Evolutionary conservation across 2,329 filamentous ascomycete species (phyloP).

Genomic region (Juglanconis oblonga): DNA sequence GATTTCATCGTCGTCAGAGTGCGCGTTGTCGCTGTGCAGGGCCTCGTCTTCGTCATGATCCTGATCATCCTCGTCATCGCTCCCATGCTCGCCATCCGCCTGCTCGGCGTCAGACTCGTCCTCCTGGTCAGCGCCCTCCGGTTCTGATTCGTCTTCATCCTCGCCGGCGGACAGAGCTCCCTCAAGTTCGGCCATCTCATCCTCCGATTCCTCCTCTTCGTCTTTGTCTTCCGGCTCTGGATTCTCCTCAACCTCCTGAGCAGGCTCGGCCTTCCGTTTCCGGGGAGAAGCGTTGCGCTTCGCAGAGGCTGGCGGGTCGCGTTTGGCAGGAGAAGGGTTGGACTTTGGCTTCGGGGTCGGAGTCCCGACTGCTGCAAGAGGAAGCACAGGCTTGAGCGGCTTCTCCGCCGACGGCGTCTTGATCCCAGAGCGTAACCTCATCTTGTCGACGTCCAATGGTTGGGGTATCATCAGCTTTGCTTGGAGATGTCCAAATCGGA

Average conservation of each 20-base stretch:
- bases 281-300: conserved; percentile 28
- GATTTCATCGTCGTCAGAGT: conserved; percentile 30
- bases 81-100: conserved; percentile 36
- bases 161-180: conserved; percentile 56
- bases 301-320: background rate
- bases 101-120: conserved; percentile 30
- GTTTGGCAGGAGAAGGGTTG: conserved; percentile 1
- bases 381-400: conserved; percentile 3
- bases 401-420: conserved; percentile 18
- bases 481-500: background rate
- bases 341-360: conserved; percentile 4
- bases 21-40: conserved; percentile 39
- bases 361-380: background rate
- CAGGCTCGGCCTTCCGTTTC: conserved; percentile 63
- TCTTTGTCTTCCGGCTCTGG: background rate
- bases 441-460: conserved; percentile 7
- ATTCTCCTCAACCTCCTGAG: conserved; percentile 44
- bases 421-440: conserved; percentile 18
- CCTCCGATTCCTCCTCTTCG: conserved; percentile 60
- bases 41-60: conserved; percentile 27
- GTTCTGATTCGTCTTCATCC: conserved; percentile 52
- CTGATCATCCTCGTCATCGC: conserved; percentile 38
- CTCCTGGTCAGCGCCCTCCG: conserved; percentile 49
- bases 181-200: conserved; percentile 44
- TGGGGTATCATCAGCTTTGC: conserved; percentile 5